Evolutionary conservation across 2,329 filamentous ascomycete species (phyloP).

Genomic region (Paecilomyces niveus): DNA sequence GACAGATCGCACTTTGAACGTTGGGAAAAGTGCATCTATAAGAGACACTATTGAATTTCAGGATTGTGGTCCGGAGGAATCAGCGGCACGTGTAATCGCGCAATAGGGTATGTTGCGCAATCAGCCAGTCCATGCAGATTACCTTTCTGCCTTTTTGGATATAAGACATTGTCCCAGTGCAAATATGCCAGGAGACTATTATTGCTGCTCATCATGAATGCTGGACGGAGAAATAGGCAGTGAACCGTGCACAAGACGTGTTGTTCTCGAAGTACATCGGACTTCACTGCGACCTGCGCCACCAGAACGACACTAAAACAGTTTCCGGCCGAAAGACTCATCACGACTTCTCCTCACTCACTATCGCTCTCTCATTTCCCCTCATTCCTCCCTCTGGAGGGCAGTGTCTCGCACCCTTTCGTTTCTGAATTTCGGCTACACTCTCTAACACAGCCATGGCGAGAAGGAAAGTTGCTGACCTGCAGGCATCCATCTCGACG

Average conservation of each 20-base stretch:
- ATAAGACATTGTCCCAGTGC: not conserved
- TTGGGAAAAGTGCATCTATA: constrained; percentile 8
- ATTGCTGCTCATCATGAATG: not conserved
- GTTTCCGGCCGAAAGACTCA: not conserved
- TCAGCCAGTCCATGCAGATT: not conserved
- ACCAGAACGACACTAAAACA: not conserved
- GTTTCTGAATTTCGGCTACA: not conserved
- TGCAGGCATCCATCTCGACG: constrained; percentile 22
- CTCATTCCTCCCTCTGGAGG: not conserved
- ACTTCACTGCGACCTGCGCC: not conserved
- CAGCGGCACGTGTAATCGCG: not conserved
- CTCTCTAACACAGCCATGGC: constrained; percentile 19
- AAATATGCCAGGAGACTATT: not conserved
- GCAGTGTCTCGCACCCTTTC: not conserved
- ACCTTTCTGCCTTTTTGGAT: not conserved
- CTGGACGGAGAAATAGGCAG: not conserved
- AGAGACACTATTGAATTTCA: not conserved
- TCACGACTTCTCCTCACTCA: not conserved
- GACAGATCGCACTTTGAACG: constrained; percentile 7
- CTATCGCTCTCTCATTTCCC: not conserved
- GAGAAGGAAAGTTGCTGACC: constrained; percentile 19
- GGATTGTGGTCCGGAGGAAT: not conserved
- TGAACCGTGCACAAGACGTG: not conserved
- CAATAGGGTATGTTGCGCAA: not conserved
- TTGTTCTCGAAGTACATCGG: not conserved